A percentile compares a stretch with the other conserved stretches of the same genome.
Evolutionary conservation across 345 rosid species (phyloP).

Genomic region (Gossypium sturtianum): DNA sequence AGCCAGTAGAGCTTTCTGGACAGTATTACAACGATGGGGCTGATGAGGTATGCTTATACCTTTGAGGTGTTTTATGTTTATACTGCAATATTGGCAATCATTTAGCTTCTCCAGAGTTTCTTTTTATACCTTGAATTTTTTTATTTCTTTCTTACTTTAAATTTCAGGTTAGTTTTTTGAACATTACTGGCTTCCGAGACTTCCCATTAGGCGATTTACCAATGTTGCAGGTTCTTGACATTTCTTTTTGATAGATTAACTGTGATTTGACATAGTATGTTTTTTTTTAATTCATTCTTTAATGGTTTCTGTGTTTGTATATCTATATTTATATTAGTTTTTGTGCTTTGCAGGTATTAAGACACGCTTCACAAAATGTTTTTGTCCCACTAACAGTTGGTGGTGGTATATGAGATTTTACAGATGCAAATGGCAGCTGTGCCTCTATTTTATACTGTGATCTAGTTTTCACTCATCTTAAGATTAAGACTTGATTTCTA

Average conservation of each 20-base stretch:
- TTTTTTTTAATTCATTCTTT: neutral
- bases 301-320: neutral
- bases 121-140: neutral
- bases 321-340: slow-evolving; percentile 1
- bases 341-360: slow-evolving; percentile 57
- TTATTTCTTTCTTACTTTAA: slow-evolving; percentile 11
- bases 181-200: slow-evolving; percentile 89
- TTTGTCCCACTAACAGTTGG: slow-evolving; percentile 97
- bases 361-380: slow-evolving; percentile 81
- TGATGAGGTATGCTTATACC: slow-evolving; percentile 65
- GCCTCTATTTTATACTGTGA: neutral
- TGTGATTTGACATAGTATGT: neutral
- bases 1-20: slow-evolving; percentile 88
- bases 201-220: slow-evolving; percentile 95
- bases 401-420: slow-evolving; percentile 96
- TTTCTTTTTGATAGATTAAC: neutral
- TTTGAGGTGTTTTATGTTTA: neutral
- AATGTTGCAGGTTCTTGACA: slow-evolving; percentile 70
- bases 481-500: neutral
- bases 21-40: slow-evolving; percentile 92
- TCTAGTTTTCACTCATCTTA: neutral
- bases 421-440: slow-evolving; percentile 89
- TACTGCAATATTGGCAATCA: neutral
- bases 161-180: slow-evolving; percentile 82
- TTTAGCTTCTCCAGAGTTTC: neutral